Conservation (phyloP, 169 alveolate genomes). For the Cryptosporidium parvum region DNA sequence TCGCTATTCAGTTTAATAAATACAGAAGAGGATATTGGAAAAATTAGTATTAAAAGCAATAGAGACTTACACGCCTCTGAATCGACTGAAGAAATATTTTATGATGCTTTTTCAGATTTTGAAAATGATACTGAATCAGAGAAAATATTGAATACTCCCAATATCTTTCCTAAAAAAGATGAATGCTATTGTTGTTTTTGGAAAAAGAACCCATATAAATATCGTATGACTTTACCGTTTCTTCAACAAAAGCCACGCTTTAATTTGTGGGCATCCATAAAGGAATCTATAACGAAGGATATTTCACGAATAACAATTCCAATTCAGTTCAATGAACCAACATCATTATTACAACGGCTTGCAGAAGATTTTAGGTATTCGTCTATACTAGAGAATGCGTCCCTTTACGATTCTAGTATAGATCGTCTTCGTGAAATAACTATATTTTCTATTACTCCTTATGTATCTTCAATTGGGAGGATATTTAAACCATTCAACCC, state of each 20-base stretch:
- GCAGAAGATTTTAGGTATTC: constrained; percentile 94
- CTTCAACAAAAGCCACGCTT: constrained; percentile 67
- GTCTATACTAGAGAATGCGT: constrained; percentile 83
- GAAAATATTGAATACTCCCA: not conserved
- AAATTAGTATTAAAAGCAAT: not conserved
- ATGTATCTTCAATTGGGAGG: constrained; percentile 90
- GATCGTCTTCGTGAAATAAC: constrained; percentile 89
- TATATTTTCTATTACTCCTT: constrained; percentile 89
- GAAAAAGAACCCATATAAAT: constrained; percentile 34
- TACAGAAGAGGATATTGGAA: constrained; percentile 3
- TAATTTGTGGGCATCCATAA: constrained; percentile 92
- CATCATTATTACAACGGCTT: constrained; percentile 93
- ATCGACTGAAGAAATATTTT: constrained; percentile 39
- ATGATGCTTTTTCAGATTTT: constrained; percentile 59
- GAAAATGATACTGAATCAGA: constrained; percentile 24
- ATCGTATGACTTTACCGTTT: constrained; percentile 44
- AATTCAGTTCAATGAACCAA: constrained; percentile 95
- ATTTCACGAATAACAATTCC: constrained; percentile 96
- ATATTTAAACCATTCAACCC: constrained; percentile 95
- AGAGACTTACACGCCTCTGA: not conserved
- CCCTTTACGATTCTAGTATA: constrained; percentile 43
- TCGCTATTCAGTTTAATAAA: constrained; percentile 15
- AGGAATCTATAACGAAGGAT: constrained; percentile 97
- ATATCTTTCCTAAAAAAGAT: constrained; percentile 7
- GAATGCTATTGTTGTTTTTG: constrained; percentile 56